Percentiles rank a stretch among this genome's conserved stretches.
Conservation (phyloP, 768 basidiomycete species). For the Lepiota brunneoincarnata region DNA sequence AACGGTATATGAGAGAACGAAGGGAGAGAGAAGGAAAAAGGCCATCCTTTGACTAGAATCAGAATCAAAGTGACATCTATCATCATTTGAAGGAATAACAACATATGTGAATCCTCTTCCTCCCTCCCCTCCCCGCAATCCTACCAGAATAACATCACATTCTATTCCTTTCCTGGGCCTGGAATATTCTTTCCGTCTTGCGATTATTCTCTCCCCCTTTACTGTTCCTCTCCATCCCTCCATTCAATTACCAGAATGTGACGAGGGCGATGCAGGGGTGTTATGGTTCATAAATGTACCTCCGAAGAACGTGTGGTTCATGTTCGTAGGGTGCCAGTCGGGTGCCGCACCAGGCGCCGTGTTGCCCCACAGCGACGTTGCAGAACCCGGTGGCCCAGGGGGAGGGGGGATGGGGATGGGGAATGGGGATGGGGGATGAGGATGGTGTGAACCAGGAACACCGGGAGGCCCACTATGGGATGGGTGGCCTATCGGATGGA, state of each 20-base stretch:
- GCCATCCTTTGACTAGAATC: neutral
- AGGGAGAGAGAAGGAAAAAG: neutral
- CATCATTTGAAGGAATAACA: constrained; percentile 4
- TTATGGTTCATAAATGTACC: constrained; percentile 44
- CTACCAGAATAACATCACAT: no score
- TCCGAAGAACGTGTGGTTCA: constrained; percentile 36
- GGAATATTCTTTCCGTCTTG: no score
- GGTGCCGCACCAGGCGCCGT: constrained; percentile 24
- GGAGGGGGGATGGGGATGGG: no score
- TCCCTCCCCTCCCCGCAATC: neutral
- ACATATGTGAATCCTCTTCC: constrained; percentile 1
- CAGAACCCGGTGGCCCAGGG: constrained; percentile 9
- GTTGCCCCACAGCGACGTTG: constrained; percentile 37
- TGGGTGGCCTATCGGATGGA: constrained; percentile 18
- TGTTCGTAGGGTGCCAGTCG: constrained; percentile 46
- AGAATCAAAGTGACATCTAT: constrained; percentile 1
- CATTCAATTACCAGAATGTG: constrained; percentile 29
- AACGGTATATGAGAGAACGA: neutral
- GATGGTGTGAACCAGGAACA: neutral
- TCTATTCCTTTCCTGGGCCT: no score
- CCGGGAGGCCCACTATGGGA: constrained; percentile 15
- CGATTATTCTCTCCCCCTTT: neutral
- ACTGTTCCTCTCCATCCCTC: neutral
- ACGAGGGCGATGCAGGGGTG: constrained; percentile 49
- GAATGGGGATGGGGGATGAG: no score